phyloP scores from a whole-genome alignment of 208 protist genomes.

The Tritrichomonas foetus region DNA sequence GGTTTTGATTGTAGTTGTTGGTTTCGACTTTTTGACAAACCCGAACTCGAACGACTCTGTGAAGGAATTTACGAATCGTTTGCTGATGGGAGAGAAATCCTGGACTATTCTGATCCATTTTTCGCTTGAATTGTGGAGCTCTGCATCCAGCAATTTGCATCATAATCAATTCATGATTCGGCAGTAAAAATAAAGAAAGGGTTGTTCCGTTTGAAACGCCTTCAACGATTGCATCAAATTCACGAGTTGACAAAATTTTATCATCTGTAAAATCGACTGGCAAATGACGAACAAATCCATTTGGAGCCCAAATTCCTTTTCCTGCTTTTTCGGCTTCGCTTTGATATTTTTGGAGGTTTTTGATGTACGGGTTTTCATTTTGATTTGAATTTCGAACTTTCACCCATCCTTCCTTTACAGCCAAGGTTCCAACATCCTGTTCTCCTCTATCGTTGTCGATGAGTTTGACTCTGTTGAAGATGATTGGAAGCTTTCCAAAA shows the following conservation, averaged over 20 bases:
- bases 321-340: background rate
- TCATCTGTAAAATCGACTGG: background rate
- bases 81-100: background rate
- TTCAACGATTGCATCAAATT: background rate
- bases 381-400: background rate
- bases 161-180: background rate
- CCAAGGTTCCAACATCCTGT: background rate
- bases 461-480: background rate
- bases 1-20: too few species aligned
- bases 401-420: background rate
- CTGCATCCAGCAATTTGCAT: background rate
- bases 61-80: background rate
- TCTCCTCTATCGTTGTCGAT: background rate
- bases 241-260: background rate
- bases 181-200: background rate
- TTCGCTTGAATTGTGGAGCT: too few species aligned
- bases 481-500: background rate
- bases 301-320: background rate
- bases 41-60: background rate
- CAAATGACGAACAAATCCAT: background rate
- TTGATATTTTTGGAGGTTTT: background rate
- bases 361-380: background rate
- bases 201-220: background rate
- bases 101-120: too few species aligned
- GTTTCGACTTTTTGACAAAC: background rate